Evolutionary conservation across 208 protist species (phyloP).

Genomic region (Trypanosoma rangeli): DNA sequence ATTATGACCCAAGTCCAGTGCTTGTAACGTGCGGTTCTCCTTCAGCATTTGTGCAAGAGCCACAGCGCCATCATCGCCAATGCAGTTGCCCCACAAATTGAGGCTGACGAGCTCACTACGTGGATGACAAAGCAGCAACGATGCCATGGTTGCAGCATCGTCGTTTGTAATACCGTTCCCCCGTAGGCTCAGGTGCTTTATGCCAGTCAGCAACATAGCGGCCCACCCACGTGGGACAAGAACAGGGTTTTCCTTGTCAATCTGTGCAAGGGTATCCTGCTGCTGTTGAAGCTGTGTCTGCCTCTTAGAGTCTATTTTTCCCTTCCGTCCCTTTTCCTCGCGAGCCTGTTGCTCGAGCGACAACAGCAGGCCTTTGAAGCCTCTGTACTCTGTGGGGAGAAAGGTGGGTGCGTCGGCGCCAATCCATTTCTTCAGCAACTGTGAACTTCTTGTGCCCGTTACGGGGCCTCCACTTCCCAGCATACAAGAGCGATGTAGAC

Average conservation of each 20-base stretch:
- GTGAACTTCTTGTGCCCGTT: neutral
- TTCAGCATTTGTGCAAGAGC: conserved; percentile 59
- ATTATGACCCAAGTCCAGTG: conserved; percentile 86
- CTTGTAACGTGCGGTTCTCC: conserved; percentile 55
- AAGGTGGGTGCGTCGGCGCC: conserved; percentile 15
- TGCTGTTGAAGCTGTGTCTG: conserved; percentile 72
- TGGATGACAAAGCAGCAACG: conserved; percentile 46
- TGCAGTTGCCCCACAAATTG: conserved; percentile 87
- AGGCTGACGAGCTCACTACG: conserved; percentile 75
- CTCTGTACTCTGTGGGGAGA: conserved; percentile 73
- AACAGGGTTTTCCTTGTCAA: conserved; percentile 69
- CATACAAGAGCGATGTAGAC: neutral
- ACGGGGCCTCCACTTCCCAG: neutral
- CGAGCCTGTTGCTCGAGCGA: conserved; percentile 66
- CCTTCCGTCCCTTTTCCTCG: conserved; percentile 80
- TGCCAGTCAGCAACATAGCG: conserved; percentile 67
- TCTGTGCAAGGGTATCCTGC: conserved; percentile 51
- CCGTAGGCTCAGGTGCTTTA: conserved; percentile 76
- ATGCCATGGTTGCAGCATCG: conserved; percentile 40
- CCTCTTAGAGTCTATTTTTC: conserved; percentile 82
- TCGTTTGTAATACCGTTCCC: conserved; percentile 82
- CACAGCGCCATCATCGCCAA: conserved; percentile 67
- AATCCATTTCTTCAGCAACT: neutral
- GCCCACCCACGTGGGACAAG: conserved; percentile 66
- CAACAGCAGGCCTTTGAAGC: conserved; percentile 55